Conservation (phyloP, 305 asterid genomes). For the Fraxinus paxiana region DNA sequence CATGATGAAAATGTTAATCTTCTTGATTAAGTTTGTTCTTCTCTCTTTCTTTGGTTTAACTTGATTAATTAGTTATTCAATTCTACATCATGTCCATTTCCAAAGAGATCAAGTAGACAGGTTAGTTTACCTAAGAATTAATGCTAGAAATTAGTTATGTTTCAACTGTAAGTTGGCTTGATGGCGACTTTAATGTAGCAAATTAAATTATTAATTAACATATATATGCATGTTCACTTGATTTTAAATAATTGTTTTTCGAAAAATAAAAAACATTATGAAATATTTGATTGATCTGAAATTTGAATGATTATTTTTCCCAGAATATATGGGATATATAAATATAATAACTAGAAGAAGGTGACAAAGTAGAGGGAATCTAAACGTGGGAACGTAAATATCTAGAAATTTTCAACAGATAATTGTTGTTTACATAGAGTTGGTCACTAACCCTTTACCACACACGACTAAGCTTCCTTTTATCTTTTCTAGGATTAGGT, state of each 20-base stretch:
- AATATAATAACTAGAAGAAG: conserved; percentile 4
- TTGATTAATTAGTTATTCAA: neutral
- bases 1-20: neutral
- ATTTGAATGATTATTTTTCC: neutral
- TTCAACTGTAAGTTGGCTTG: neutral
- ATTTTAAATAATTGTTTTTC: neutral
- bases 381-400: conserved; percentile 29
- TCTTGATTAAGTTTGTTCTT: neutral
- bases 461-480: neutral
- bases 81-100: neutral
- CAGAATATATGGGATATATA: neutral
- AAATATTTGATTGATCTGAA: neutral
- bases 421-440: conserved; percentile 10
- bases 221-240: neutral
- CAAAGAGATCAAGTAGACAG: neutral
- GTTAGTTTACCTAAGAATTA: neutral
- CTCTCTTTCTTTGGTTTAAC: neutral
- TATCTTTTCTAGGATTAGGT: neutral
- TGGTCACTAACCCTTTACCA: conserved; percentile 14
- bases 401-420: conserved; percentile 16
- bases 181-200: neutral
- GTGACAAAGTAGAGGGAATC: conserved; percentile 42
- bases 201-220: neutral
- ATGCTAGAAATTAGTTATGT: neutral
- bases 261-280: neutral